Conservation (phyloP, 2,329 filamentous ascomycete genomes). For the Epichloe amarillans region DNA sequence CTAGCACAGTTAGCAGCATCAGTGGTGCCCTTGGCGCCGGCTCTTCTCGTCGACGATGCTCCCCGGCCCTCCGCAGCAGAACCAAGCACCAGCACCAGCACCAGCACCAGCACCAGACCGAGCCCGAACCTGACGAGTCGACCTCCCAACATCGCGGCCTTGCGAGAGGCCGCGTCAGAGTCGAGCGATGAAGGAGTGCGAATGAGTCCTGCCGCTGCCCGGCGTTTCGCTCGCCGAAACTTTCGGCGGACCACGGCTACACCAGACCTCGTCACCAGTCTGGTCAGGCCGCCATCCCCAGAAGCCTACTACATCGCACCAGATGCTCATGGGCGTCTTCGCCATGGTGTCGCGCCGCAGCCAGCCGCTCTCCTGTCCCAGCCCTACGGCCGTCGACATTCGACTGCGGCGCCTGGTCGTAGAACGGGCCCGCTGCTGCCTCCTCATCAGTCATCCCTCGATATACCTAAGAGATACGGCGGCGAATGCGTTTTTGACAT, state of each 20-base stretch:
- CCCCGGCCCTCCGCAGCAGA: not conserved
- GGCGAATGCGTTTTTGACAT: slow-evolving; percentile 30
- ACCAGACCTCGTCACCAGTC: slow-evolving; percentile 26
- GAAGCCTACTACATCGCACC: slow-evolving; percentile 20
- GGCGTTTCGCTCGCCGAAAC: slow-evolving; percentile 23
- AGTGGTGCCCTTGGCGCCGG: not conserved
- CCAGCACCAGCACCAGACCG: not conserved
- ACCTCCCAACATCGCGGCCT: not conserved
- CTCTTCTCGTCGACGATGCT: not conserved
- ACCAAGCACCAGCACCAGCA: not conserved
- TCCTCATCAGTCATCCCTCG: slow-evolving; percentile 25
- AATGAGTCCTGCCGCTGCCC: slow-evolving; percentile 21
- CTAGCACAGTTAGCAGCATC: not conserved
- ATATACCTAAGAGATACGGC: slow-evolving; percentile 24
- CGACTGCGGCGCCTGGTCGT: slow-evolving; percentile 14
- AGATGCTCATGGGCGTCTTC: slow-evolving; percentile 13
- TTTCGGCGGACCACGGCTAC: slow-evolving; percentile 22
- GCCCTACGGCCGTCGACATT: slow-evolving; percentile 8
- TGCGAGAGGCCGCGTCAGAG: slow-evolving; percentile 16
- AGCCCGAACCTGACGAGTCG: not conserved
- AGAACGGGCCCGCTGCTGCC: slow-evolving; percentile 21
- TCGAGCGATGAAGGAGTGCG: slow-evolving; percentile 24
- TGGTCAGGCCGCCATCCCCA: slow-evolving; percentile 25
- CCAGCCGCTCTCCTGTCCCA: slow-evolving; percentile 2
- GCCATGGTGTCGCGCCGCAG: slow-evolving; percentile 10